phyloP scores from a whole-genome alignment of 2,329 filamentous ascomycete genomes.

The Aspergillus sp. region DNA sequence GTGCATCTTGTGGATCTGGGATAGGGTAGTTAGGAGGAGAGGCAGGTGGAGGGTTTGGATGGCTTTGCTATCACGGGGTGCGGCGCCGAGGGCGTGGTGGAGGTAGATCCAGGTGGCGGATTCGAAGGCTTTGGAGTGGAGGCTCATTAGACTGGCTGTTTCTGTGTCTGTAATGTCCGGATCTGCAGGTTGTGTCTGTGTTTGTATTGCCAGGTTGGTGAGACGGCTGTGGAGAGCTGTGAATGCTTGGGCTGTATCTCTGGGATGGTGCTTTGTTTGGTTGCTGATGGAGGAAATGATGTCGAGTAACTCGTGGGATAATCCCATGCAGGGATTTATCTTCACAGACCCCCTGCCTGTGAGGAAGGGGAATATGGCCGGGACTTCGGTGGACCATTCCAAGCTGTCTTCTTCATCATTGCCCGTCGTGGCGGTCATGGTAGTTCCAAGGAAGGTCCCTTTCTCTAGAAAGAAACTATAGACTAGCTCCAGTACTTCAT shows the following conservation, averaged over 20 bases:
- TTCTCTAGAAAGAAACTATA: conserved; percentile 1
- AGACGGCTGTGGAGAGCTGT: not conserved
- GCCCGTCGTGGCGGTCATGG: not conserved
- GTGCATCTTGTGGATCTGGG: not conserved
- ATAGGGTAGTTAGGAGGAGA: not conserved
- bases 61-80: not conserved
- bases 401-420: not conserved
- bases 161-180: not conserved
- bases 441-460: not conserved
- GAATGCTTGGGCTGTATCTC: not conserved
- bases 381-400: not conserved
- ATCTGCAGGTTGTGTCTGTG: not conserved
- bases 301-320: not conserved
- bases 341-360: not conserved
- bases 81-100: not conserved
- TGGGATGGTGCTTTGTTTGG: not conserved
- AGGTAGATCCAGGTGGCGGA: conserved; percentile 4
- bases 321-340: conserved; percentile 2
- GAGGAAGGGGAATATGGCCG: not conserved
- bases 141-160: too few species aligned
- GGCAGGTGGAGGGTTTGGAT: not conserved
- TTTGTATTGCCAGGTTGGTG: not conserved
- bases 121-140: not conserved
- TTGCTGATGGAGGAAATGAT: not conserved
- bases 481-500: not conserved